Base-by-base conservation (phyloP, 768 basidiomycete genomes). In the Royoungia palumana region DNA sequence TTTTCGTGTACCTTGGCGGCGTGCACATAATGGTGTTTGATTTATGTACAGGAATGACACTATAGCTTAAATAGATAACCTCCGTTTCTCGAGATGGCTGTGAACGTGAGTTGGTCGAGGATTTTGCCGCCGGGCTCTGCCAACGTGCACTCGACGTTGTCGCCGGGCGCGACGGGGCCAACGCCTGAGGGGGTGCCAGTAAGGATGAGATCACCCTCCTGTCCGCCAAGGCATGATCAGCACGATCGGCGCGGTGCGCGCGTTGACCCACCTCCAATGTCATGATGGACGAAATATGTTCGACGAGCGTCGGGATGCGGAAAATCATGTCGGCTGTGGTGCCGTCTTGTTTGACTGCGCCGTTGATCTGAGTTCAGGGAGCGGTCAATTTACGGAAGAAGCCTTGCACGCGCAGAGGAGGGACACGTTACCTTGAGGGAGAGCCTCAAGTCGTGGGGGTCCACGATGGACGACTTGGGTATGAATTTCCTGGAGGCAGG, bases 251-350 rank as follows among this genome's bases (percentile, higher is more conserved):
- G 8, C 35, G 44, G 19, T 6, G 25, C 5, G 38, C 11, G 5
- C 4, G 35, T 2, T 3, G 44, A 60, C 73, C 40, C 14, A 88
- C 94, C 78, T 96, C 93, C n/a, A 99, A 77, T 0, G 87, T 85
- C 94, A 98, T 96, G 68, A 99, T 94, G 5, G 91, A 89, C 2
- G 94, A 95, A 47, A 95, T 78, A 62, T 95, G 94, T 55, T 88
- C 82, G 54, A 98, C 87, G 42, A 98, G 76, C 19, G 81, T 76
- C 1, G 94, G 92, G 32, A 98, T 93, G 25, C 76, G 78, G 75
- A 94, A 95, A 37, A 96, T 87, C 94, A 97, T 96, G 65, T 94
- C 87, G 13, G 72, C 67, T 5, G 94, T 94, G 21, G 77, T 82
- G 3, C 93, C 94, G 47, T 89, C 76, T 68, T 99, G 96, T 63